Percentiles rank a stretch among this genome's conserved stretches.
These are phyloP conservation scores for Ustilago sp. DNA, from an alignment of 1,284 basidiomycete species.

Conservation along the genomic window DNA sequence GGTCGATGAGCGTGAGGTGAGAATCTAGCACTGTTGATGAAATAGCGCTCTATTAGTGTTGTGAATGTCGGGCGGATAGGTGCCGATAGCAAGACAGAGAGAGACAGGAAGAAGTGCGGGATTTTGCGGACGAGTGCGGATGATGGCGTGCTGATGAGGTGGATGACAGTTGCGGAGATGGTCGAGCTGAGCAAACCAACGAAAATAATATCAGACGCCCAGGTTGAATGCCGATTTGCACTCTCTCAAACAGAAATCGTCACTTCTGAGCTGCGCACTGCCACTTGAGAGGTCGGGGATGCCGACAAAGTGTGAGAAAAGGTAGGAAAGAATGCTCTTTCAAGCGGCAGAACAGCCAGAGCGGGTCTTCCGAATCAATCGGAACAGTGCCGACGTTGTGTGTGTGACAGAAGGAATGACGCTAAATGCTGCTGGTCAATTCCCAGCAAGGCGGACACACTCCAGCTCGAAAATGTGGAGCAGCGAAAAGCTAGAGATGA, in stretches of 20 bases:
- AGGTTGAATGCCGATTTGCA: background rate
- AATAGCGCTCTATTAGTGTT: background rate
- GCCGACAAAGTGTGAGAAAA: background rate
- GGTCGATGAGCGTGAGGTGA: background rate
- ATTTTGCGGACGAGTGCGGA: background rate
- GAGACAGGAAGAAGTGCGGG: background rate
- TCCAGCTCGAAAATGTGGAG: background rate
- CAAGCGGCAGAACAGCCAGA: background rate
- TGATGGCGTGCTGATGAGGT: slow-evolving; percentile 2
- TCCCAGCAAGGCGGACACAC: background rate
- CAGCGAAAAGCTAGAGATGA: background rate
- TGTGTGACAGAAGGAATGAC: background rate
- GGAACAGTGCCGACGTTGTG: background rate
- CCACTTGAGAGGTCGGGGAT: background rate
- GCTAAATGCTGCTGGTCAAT: background rate
- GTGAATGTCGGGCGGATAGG: background rate
- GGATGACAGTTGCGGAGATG: background rate
- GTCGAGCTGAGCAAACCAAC: background rate
- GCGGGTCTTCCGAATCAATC: background rate
- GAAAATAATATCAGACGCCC: slow-evolving; percentile 3
- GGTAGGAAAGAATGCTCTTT: background rate
- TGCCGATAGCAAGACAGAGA: background rate
- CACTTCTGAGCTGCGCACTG: background rate
- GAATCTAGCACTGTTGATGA: background rate
- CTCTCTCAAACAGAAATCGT: background rate